Evolutionary conservation across 1,284 basidiomycete species (phyloP), one percentile per base, ranked within the genome.

Genomic region (Puccinia sorghi): DNA sequence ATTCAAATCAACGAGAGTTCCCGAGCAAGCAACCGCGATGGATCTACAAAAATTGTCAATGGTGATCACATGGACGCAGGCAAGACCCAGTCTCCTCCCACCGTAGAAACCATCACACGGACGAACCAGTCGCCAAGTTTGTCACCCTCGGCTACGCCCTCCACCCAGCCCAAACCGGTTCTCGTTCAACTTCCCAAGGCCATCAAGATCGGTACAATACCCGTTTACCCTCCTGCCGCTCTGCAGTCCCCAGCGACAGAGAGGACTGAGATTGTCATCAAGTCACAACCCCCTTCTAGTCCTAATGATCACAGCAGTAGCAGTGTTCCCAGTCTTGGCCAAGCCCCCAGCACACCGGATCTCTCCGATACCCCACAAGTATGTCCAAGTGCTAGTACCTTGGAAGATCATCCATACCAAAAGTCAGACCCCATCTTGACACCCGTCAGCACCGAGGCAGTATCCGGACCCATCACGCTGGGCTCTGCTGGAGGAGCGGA

Each of bases 141-240:
- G 39, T 70, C 67, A 15, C 17, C 39, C 27, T 70, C 50, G 43
- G 48, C 41, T 25, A 70, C 43, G 7, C 43, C 43, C 27, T 52
- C 67, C 43, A 50, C 27, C 32, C 43, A 70, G n/a, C 20, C 43
- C 11, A 6, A 70, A 11, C 46, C 67, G 22, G 48, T 70, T 37
- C 39, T 73, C 39, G 71, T 73, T n/a, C 54, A 73, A 48, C 57
- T 73, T 8, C 71, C 71, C 7, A 73, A 43, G 39, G 25, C 71
- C 32, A 59, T 73, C 56, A 73, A 73, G 71, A 73, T 73, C 57
- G 71, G 71, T 13, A 73, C 71, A 41, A 73, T 73, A 46, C 71
- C 71, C 41, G 71, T 73, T 41, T 73, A 73, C 46, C 71, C 50
- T 43, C 50, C 67, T 9, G 41, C 17, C 32, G 27, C 27, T 32